Evolutionary conservation across 2,329 filamentous ascomycete genomes (phyloP).

Genomic region (Aspergillus latus): DNA sequence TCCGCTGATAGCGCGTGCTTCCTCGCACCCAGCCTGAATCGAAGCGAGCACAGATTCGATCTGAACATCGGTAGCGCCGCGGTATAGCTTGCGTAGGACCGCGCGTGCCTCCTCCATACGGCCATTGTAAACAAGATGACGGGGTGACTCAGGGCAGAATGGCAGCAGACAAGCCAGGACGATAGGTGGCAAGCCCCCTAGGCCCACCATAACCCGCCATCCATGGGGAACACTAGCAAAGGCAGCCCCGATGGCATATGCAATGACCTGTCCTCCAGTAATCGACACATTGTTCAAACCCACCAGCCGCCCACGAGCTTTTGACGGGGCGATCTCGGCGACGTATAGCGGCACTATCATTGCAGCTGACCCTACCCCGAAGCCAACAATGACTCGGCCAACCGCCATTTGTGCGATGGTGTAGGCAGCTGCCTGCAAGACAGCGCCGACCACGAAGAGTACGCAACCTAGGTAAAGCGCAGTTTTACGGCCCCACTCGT

Average conservation of each 20-base stretch:
- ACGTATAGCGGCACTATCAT: constrained; percentile 53
- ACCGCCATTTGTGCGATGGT: constrained; percentile 47
- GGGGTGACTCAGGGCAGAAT: constrained; percentile 42
- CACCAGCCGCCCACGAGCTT: constrained; percentile 44
- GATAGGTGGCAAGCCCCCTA: constrained; percentile 50
- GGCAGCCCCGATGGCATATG: constrained; percentile 45
- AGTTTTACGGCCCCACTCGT: constrained; percentile 41
- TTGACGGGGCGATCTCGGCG: constrained; percentile 52
- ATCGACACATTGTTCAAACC: constrained; percentile 50
- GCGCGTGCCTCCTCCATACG: constrained; percentile 31
- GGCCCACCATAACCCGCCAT: constrained; percentile 54
- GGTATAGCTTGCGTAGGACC: constrained; percentile 33
- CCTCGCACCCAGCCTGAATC: constrained; percentile 43
- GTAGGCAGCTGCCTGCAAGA: constrained; percentile 39
- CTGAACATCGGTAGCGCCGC: constrained; percentile 39
- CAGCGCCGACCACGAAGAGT: constrained; percentile 42
- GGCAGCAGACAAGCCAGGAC: constrained; percentile 47
- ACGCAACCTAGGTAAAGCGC: constrained; percentile 44
- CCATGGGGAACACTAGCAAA: constrained; percentile 45
- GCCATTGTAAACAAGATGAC: constrained; percentile 24
- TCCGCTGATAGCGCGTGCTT: constrained; percentile 42
- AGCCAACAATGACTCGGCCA: constrained; percentile 49
- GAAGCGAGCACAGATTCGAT: constrained; percentile 47
- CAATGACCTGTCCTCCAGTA: constrained; percentile 45
- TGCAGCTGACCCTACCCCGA: constrained; percentile 51